Base-by-base conservation (phyloP, 2,329 filamentous ascomycete species). In the Blumeriella jaapii region DNA sequence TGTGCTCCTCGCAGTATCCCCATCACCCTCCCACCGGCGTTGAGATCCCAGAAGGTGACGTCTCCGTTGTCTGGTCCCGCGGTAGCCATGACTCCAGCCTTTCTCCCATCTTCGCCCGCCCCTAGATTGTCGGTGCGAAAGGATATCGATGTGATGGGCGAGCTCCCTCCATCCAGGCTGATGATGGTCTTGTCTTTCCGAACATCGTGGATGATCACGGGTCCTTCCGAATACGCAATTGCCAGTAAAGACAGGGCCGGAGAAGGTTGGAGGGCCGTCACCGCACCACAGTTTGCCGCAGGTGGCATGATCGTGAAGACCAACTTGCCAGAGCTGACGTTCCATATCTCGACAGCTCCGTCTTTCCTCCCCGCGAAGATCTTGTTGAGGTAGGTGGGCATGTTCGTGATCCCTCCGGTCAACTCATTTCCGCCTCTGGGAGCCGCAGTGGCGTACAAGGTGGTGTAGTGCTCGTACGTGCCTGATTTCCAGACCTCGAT, bases 371-470 rank as follows among this genome's bases (percentile, higher is more conserved):
- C 93, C 2, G 85, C 82, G 46, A 96, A 85, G 28, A 98, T 73
- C 60, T 98, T 98, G 67, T 98, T 98, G 41, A 98, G 61, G 58
- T 86, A 93, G 0, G 91, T 96, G 1, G 89, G 87, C 79, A 96
- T 85, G 51, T 74, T 93, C 55, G 77, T 81, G 48, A 94, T 70
- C 31, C 79, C 76, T 15, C 82, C 82, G 0, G 82, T 85, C 38
- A 95, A 74, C 46, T 78, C 64, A 47, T 76, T 78, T 36, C 73
- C 71, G 13, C 69, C 69, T 19, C 73, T 65, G 42, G 62, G 63
- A 1, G 67, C 61, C 1, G 70, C 63, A 4, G 71, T 73, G 12
- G 71, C 61, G 16, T 64, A 61, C 30, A 96, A 67, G 0, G 84
- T 87, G 0, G 89, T 94, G 60, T 96, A 94, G 57, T 96, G 84